Conservation (phyloP, 2,329 filamentous ascomycete species). For the Ophiocordyceps polyrhachis-furcata region DNA sequence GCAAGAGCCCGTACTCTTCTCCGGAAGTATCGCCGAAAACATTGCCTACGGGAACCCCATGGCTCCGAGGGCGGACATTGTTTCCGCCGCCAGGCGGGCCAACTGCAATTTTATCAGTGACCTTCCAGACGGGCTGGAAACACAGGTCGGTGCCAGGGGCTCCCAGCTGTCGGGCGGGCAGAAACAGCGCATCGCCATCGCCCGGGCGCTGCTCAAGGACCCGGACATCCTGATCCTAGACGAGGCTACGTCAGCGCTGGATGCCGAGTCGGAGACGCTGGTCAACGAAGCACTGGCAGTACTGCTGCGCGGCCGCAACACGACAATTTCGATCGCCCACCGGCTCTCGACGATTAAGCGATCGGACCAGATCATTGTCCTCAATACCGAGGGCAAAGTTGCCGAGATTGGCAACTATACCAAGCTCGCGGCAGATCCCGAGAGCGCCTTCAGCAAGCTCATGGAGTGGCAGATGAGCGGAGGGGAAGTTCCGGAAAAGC, state of each 20-base stretch:
- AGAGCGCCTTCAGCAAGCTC: slow-evolving; percentile 78
- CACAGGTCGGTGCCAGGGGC: slow-evolving; percentile 76
- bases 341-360: slow-evolving; percentile 91
- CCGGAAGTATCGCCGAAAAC: slow-evolving; percentile 68
- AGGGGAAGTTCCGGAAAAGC: slow-evolving; percentile 39
- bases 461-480: slow-evolving; percentile 99
- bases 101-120: slow-evolving; percentile 96
- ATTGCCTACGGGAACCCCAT: slow-evolving; percentile 78
- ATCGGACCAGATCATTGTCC: slow-evolving; percentile 84
- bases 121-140: slow-evolving; percentile 89
- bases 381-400: slow-evolving; percentile 70
- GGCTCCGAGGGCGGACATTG: slow-evolving; percentile 63
- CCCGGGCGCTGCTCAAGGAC: slow-evolving; percentile 80
- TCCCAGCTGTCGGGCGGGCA: slow-evolving; percentile 91
- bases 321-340: slow-evolving; percentile 94
- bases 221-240: slow-evolving; percentile 95
- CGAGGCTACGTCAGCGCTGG: slow-evolving; percentile 86
- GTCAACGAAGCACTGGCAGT: slow-evolving; percentile 78
- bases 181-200: slow-evolving; percentile 95
- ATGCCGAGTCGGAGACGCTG: slow-evolving; percentile 90
- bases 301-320: slow-evolving; percentile 72
- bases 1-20: slow-evolving; percentile 88
- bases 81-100: slow-evolving; percentile 71
- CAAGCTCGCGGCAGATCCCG: slow-evolving; percentile 50
- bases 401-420: slow-evolving; percentile 78